Percentiles rank a stretch among this genome's conserved stretches.
These are phyloP conservation scores for Pisolithus sp. DNA, from an alignment of 768 basidiomycete species.

Conservation along the genomic window DNA sequence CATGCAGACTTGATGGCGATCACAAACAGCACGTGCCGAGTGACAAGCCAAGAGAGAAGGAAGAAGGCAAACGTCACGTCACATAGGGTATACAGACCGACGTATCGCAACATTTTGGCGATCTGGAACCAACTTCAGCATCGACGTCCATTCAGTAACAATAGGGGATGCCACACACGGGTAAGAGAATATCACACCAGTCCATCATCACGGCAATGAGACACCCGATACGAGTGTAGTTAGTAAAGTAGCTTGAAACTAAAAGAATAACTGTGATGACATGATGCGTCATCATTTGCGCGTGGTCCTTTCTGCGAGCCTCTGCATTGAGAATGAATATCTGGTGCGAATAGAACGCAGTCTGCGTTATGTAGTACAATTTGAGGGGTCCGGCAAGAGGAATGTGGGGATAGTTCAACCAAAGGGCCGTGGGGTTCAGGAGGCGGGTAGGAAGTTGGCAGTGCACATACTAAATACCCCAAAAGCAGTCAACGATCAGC, in stretches of 20 bases:
- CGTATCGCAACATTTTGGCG: conserved; percentile 92
- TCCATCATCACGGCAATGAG: conserved; percentile 93
- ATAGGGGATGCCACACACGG: conserved; percentile 48
- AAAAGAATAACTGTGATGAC: conserved; percentile 81
- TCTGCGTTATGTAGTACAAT: conserved; percentile 82
- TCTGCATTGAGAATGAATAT: conserved; percentile 90
- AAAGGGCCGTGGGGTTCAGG: conserved; percentile 60
- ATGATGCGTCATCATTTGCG: conserved; percentile 96
- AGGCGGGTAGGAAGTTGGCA: conserved; percentile 58
- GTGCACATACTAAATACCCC: conserved; percentile 66
- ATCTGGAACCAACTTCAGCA: conserved; percentile 40
- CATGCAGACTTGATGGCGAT: conserved; percentile 59
- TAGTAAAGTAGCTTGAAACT: conserved; percentile 67
- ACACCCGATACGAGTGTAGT: conserved; percentile 86
- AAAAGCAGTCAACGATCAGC: conserved; percentile 8
- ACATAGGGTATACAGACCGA: conserved; percentile 56
- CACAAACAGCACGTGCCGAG: conserved; percentile 79
- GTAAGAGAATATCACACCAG: conserved; percentile 85
- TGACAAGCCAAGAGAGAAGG: conserved; percentile 85
- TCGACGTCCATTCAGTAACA: background rate
- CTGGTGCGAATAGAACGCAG: conserved; percentile 88
- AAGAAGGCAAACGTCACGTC: conserved; percentile 77
- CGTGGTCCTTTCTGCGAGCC: conserved; percentile 85
- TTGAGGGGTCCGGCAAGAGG: conserved; percentile 78
- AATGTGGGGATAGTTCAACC: conserved; percentile 78